A percentile compares a stretch with the other conserved stretches of the same genome.
Conservation (phyloP, 345 rosid species). For the Ceriops decandra region DNA sequence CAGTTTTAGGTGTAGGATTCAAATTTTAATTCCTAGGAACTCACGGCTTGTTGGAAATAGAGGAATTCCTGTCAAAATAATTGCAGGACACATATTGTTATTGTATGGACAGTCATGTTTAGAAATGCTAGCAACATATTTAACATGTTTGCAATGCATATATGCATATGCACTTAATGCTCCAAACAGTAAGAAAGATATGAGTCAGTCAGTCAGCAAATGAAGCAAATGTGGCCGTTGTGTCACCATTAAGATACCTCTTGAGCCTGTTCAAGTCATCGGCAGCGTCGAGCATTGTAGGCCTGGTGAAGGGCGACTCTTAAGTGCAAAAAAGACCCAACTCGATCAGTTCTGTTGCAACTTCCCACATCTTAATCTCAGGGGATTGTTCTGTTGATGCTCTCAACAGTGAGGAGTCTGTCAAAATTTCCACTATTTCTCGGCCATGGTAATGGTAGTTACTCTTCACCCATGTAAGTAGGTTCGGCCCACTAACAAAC, state of each 20-base stretch:
- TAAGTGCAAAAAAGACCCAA: constrained; percentile 58
- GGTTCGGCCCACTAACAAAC: constrained; percentile 39
- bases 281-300: constrained; percentile 59
- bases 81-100: no score
- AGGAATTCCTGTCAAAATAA: no score
- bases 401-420: constrained; percentile 43
- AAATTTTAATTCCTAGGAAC: no score
- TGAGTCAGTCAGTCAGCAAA: constrained; percentile 30
- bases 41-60: no score
- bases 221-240: constrained; percentile 46
- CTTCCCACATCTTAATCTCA: constrained; percentile 52
- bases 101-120: no score
- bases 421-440: constrained; percentile 30
- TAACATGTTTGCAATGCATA: no score
- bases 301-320: constrained; percentile 48
- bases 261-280: constrained; percentile 51
- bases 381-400: constrained; percentile 37
- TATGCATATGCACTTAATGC: no score
- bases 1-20: no score
- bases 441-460: constrained; percentile 27
- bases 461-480: constrained; percentile 49
- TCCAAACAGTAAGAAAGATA: no score
- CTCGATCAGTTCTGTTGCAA: constrained; percentile 43
- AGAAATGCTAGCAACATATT: no score
- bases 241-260: constrained; percentile 47